A percentile compares a stretch with the other conserved stretches of the same genome.
phyloP scores from a whole-genome alignment of 257 asterid genomes.

The Jacaranda copaia region DNA sequence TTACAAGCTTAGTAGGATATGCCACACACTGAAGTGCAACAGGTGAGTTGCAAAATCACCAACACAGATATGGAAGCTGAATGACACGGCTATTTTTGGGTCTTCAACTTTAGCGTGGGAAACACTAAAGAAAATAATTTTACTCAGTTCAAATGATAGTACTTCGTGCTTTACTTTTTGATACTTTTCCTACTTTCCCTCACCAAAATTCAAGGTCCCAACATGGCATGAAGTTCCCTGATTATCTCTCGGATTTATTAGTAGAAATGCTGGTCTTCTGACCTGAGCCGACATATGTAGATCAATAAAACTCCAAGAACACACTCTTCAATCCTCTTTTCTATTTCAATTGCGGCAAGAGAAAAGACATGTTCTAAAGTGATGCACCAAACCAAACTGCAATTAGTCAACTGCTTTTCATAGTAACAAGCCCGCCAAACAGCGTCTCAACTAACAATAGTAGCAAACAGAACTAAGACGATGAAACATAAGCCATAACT shows the following conservation, averaged over 20 bases:
- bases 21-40: no score
- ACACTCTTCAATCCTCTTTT: slow-evolving; percentile 10
- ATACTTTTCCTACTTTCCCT: neutral
- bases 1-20: no score
- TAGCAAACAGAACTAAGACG: neutral
- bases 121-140: neutral
- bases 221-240: neutral
- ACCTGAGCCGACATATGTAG: neutral
- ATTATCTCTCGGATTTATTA: no score
- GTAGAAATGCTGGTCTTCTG: neutral
- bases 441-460: neutral
- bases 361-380: neutral
- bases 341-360: slow-evolving; percentile 13
- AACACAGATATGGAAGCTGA: neutral
- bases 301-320: neutral
- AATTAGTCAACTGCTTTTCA: neutral
- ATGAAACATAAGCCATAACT: neutral
- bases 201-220: neutral
- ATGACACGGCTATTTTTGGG: neutral
- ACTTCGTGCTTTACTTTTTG: neutral
- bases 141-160: neutral
- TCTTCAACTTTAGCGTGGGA: neutral
- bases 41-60: no score
- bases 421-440: neutral
- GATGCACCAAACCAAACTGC: slow-evolving; percentile 12